A percentile compares a stretch with the other conserved stretches of the same genome.
phyloP scores from a whole-genome alignment of 495 filamentous ascomycete species.

The Xylaria cubensis region DNA sequence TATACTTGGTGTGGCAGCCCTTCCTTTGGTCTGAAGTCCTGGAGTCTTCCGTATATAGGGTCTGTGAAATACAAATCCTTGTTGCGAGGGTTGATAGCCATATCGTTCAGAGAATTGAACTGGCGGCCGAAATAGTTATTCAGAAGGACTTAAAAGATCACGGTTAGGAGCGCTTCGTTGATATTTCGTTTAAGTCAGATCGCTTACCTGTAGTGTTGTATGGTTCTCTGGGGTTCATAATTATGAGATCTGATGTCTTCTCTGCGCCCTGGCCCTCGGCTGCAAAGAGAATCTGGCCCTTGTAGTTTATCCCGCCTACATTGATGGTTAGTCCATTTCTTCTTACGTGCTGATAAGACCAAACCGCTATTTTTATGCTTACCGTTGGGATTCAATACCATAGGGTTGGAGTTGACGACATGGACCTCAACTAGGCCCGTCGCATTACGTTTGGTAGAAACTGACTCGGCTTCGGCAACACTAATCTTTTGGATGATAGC shows the following conservation, averaged over 20 bases:
- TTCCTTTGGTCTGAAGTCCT: conserved; percentile 61
- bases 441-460: conserved; percentile 50
- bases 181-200: neutral
- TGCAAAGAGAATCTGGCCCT: conserved; percentile 51
- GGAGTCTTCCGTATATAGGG: conserved; percentile 64
- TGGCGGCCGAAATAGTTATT: conserved; percentile 63
- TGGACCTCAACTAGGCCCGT: conserved; percentile 50
- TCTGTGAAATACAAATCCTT: conserved; percentile 70
- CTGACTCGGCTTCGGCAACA: conserved; percentile 46
- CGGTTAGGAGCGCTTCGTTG: neutral
- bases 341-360: neutral
- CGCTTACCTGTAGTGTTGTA: conserved; percentile 54
- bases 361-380: neutral
- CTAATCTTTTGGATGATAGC: conserved; percentile 58
- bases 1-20: conserved; percentile 64
- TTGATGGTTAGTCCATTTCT: neutral
- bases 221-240: conserved; percentile 55
- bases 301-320: conserved; percentile 57
- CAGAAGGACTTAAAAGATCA: conserved; percentile 41
- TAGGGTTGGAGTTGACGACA: conserved; percentile 43
- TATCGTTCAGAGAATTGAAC: conserved; percentile 69
- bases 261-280: conserved; percentile 57
- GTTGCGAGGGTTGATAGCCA: conserved; percentile 57
- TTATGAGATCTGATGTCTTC: conserved; percentile 47
- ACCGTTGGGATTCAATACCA: conserved; percentile 60